These are phyloP conservation scores for Rhamnella rubrinervis DNA, from an alignment of 331 rosid genomes.

Conservation along the genomic window DNA sequence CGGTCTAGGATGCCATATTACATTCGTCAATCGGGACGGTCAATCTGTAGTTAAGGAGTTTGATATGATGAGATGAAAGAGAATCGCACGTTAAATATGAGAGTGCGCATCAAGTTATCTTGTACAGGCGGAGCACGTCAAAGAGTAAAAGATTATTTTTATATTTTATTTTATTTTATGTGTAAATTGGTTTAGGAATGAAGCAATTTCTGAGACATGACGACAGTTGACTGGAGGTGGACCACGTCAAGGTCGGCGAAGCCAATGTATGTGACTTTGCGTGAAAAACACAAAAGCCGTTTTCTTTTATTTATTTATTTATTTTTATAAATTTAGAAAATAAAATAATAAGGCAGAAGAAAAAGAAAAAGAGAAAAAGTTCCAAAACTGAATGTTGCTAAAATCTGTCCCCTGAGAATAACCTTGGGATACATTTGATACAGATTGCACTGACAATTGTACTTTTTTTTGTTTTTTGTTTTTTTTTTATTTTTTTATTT, in stretches of 20 bases:
- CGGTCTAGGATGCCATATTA: background rate
- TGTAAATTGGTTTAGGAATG: background rate
- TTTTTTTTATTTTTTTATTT: background rate
- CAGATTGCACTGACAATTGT: too few species aligned
- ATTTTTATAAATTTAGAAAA: background rate
- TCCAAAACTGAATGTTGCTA: slow-evolving; percentile 13
- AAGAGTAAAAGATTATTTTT: background rate
- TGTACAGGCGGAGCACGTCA: too few species aligned
- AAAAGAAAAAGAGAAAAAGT: background rate
- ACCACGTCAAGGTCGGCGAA: slow-evolving; percentile 22
- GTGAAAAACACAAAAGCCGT: slow-evolving; percentile 29
- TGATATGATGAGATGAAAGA: too few species aligned
- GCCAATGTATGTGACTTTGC: slow-evolving; percentile 29
- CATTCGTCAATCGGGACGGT: background rate
- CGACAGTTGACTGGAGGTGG: slow-evolving; percentile 31
- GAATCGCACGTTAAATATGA: too few species aligned
- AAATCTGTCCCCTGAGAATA: background rate
- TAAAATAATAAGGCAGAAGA: background rate
- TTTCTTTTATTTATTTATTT: background rate
- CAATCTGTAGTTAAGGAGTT: too few species aligned
- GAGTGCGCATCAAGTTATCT: too few species aligned
- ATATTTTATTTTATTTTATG: too few species aligned
- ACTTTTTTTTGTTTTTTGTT: background rate
- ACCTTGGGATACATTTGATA: background rate
- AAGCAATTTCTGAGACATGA: background rate